Evolutionary conservation across 805 yeast species (phyloP).

Genomic region (Candida ficus): DNA sequence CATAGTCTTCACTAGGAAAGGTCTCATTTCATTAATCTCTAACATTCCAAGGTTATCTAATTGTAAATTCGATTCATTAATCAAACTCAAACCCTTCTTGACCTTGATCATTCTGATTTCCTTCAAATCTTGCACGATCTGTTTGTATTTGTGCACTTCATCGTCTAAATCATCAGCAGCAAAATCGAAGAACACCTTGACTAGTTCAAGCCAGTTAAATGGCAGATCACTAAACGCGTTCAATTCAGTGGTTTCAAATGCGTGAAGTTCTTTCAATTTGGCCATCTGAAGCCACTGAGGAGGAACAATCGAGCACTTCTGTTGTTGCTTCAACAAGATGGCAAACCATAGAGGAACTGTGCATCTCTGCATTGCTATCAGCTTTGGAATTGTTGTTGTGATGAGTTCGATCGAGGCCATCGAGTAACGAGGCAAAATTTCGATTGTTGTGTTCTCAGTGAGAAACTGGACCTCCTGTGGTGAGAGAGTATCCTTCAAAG

Average conservation of each 20-base stretch:
- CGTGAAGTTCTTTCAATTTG: constrained; percentile 51
- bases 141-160: constrained; percentile 64
- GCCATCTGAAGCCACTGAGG: constrained; percentile 76
- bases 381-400: constrained; percentile 53
- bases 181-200: constrained; percentile 57
- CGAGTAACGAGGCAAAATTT: constrained; percentile 74
- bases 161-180: constrained; percentile 80
- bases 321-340: constrained; percentile 72
- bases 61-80: constrained; percentile 80
- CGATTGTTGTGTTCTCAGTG: constrained; percentile 73
- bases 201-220: constrained; percentile 82
- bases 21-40: constrained; percentile 86
- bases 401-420: constrained; percentile 61
- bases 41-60: constrained; percentile 75
- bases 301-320: constrained; percentile 76
- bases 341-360: constrained; percentile 88
- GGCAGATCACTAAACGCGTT: constrained; percentile 69
- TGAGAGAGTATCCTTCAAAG: constrained; percentile 49
- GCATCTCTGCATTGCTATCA: constrained; percentile 63
- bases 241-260: constrained; percentile 56
- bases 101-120: constrained; percentile 81
- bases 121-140: constrained; percentile 73
- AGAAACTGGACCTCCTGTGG: constrained; percentile 79
- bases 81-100: constrained; percentile 67
- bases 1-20: constrained; percentile 80